Base-by-base conservation (phyloP, 2,329 filamentous ascomycete genomes). In the Juglanconis juglandina region DNA sequence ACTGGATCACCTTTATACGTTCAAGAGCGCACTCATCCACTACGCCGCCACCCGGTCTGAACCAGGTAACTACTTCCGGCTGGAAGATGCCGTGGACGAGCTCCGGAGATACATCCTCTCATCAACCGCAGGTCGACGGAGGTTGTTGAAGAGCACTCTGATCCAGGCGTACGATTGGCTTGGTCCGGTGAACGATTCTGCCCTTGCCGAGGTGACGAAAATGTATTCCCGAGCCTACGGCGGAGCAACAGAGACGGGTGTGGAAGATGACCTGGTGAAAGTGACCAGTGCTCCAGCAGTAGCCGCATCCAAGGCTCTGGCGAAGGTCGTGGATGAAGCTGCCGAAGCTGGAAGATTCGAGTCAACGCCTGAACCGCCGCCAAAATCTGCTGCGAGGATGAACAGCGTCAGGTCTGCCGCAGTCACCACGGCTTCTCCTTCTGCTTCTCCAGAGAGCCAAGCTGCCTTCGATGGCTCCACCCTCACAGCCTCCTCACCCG, bases 71-170 rank as follows among this genome's bases (percentile, higher is more conserved):
- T 73, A 72, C 10, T 68, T 75, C 37, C 76, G 80, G 10, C 77
- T 88, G 8, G 83, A 87, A 65, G 80, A 85, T 52, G 84, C 86
- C 34, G 83, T 88, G 52, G 84, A 88, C 69, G 85, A 87, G 68
- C 76, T 89, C 42, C 79, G 85, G 3, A 79, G 85, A 4, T 78
- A 85, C 32, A 79, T 87, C 14, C 76, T 88, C 11, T 77, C 81
- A 14, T 54, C 52, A 6, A 51, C 52, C 5, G 80, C 78, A 60
- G 77, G 79, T 30, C 78, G 82, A 1, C 71, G 72, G 8, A 76
- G 77, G n/a, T 71, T 87, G 9, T 72, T 74, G 2, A 80, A 80
- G 61, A 75, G 77, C 4, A 78, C 83, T 53, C 73, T 89, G 17
- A 70, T 82, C 52, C 74, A 80, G 10, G 81, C 78, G 2, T 88